Conservation (phyloP, 2,329 filamentous ascomycete species). For the Neonectria ditissima region DNA sequence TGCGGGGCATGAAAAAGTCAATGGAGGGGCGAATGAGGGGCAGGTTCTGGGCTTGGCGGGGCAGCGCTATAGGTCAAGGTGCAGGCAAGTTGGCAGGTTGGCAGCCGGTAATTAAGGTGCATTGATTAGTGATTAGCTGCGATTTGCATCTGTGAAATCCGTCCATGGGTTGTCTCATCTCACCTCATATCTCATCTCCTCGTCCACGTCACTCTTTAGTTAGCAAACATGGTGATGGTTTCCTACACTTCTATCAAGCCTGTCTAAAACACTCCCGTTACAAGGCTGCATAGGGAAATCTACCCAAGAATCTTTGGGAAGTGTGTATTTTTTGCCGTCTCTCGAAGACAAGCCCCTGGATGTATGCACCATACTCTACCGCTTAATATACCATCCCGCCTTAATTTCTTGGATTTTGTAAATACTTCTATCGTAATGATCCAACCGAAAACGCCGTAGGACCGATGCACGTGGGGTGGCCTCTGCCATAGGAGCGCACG, state of each 20-base stretch:
- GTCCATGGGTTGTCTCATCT: constrained; percentile 36
- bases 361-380: constrained; percentile 41
- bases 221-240: constrained; percentile 2
- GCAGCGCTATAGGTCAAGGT: constrained; percentile 24
- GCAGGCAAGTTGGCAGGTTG: background rate
- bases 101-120: background rate
- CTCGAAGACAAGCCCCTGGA: constrained; percentile 27
- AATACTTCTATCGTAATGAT: constrained; percentile 49
- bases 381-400: constrained; percentile 36
- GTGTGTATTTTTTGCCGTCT: constrained; percentile 15
- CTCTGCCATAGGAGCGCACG: constrained; percentile 35
- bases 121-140: constrained; percentile 19
- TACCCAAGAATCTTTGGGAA: constrained; percentile 9
- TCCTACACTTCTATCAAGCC: constrained; percentile 8
- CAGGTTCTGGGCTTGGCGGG: constrained; percentile 39
- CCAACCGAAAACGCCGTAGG: constrained; percentile 49
- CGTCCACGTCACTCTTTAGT: background rate
- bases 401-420: constrained; percentile 40
- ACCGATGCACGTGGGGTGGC: constrained; percentile 41
- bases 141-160: constrained; percentile 37
- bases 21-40: constrained; percentile 45
- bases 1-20: constrained; percentile 41
- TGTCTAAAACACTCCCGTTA: constrained; percentile 19
- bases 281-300: constrained; percentile 3
- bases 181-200: constrained; percentile 8